A percentile compares a stretch with the other conserved stretches of the same genome.
Evolutionary conservation across 139 green algal species (phyloP).

Genomic region (Chlamydomonas urium): DNA sequence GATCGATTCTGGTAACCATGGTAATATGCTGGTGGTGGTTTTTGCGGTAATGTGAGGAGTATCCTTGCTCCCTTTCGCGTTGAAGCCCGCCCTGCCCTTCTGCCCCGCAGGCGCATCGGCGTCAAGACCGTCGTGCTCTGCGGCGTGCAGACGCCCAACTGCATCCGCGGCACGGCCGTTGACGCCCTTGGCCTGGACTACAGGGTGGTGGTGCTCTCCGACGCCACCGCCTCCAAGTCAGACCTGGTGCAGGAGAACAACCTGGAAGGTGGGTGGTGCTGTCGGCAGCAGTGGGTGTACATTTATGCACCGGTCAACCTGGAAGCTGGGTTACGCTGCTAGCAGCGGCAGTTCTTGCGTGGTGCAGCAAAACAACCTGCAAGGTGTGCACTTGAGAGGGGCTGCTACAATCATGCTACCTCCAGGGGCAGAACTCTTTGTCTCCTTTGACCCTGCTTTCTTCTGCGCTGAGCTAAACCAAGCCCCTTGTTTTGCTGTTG

Average conservation of each 20-base stretch:
- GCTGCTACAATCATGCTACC: background rate
- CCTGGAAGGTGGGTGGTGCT: constrained; percentile 31
- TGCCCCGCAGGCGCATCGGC: constrained; percentile 19
- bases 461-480: too few species aligned
- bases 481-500: background rate
- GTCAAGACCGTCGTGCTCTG: constrained; percentile 25
- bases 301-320: background rate
- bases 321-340: background rate
- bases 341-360: background rate
- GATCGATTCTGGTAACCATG: too few species aligned
- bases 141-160: constrained; percentile 80
- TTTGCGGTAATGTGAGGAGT: too few species aligned
- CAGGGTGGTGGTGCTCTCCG: constrained; percentile 42
- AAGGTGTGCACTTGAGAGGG: background rate
- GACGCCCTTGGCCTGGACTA: constrained; percentile 71
- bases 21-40: too few species aligned
- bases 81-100: too few species aligned
- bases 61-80: too few species aligned
- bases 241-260: constrained; percentile 52
- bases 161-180: constrained; percentile 67
- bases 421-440: too few species aligned
- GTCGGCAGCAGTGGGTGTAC: background rate
- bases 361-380: background rate
- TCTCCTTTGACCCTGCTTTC: too few species aligned
- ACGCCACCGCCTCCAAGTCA: constrained; percentile 57